A percentile compares a stretch with the other conserved stretches of the same genome.
These are phyloP conservation scores for Fusarium staphyleae DNA, from an alignment of 2,329 filamentous ascomycete species.

Conservation along the genomic window DNA sequence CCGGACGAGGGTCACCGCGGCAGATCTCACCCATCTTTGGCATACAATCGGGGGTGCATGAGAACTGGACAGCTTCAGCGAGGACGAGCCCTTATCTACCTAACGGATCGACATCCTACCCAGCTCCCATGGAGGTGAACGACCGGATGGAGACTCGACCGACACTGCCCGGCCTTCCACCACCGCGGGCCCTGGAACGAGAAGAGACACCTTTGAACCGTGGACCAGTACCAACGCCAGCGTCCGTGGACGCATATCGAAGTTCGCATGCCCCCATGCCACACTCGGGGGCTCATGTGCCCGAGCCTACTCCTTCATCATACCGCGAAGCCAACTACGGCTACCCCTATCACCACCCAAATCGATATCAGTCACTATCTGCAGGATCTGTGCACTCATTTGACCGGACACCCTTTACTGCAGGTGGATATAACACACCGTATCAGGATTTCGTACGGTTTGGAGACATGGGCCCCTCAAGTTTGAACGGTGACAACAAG, in stretches of 20 bases:
- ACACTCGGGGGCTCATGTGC: slow-evolving; percentile 38
- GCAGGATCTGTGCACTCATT: slow-evolving; percentile 52
- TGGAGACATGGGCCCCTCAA: slow-evolving; percentile 50
- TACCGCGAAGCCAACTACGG: slow-evolving; percentile 48
- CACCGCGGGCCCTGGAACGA: slow-evolving; percentile 49
- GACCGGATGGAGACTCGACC: slow-evolving; percentile 49
- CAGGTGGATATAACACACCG: slow-evolving; percentile 49
- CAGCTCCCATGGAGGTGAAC: slow-evolving; percentile 44
- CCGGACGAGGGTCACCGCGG: slow-evolving; percentile 43
- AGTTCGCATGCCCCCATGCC: slow-evolving; percentile 38
- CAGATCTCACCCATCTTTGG: slow-evolving; percentile 48
- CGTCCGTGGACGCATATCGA: slow-evolving; percentile 49
- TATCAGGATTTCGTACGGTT: slow-evolving; percentile 55
- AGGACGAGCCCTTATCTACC: slow-evolving; percentile 47
- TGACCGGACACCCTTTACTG: slow-evolving; percentile 55
- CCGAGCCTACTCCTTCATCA: slow-evolving; percentile 44
- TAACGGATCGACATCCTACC: slow-evolving; percentile 39
- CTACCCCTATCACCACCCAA: slow-evolving; percentile 54
- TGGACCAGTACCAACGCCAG: slow-evolving; percentile 30
- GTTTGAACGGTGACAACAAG: slow-evolving; percentile 54
- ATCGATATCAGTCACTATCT: slow-evolving; percentile 55
- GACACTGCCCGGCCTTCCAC: slow-evolving; percentile 52
- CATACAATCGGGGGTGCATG: slow-evolving; percentile 39
- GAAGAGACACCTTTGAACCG: slow-evolving; percentile 43
- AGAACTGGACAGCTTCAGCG: slow-evolving; percentile 47